Conservation (phyloP, 768 basidiomycete genomes). For the Kwoniella heveanensis region DNA sequence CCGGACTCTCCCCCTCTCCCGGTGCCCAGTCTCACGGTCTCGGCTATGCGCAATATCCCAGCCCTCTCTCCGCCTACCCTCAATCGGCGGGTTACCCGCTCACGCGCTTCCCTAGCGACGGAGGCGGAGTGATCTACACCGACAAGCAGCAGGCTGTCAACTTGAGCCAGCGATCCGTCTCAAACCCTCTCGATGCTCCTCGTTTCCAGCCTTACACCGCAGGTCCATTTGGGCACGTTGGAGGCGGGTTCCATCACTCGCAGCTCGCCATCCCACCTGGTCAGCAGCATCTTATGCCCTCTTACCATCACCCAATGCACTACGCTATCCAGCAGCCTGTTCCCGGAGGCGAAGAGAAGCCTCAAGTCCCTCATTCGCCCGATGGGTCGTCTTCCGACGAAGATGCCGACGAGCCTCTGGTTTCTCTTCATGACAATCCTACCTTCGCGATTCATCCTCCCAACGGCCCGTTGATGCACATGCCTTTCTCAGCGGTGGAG, state of each 20-base stretch:
- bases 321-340: not conserved
- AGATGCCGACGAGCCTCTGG: slow-evolving; percentile 25
- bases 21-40: slow-evolving; percentile 14
- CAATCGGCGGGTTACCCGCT: slow-evolving; percentile 26
- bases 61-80: slow-evolving; percentile 12
- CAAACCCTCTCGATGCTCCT: slow-evolving; percentile 20
- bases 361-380: slow-evolving; percentile 2
- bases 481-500: slow-evolving; percentile 29
- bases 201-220: slow-evolving; percentile 16
- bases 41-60: slow-evolving; percentile 20
- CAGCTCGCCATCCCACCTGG: slow-evolving; percentile 38
- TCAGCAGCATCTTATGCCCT: slow-evolving; percentile 29
- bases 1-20: slow-evolving; percentile 13
- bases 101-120: slow-evolving; percentile 33
- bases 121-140: slow-evolving; percentile 23
- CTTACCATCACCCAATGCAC: slow-evolving; percentile 19
- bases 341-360: not conserved
- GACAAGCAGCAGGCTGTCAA: not conserved
- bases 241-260: slow-evolving; percentile 39
- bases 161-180: slow-evolving; percentile 20
- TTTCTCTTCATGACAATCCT: slow-evolving; percentile 28
- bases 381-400: not conserved
- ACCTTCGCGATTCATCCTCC: slow-evolving; percentile 31
- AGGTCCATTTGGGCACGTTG: slow-evolving; percentile 28
- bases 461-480: slow-evolving; percentile 18